Conservation (phyloP, 441 rosid genomes). For the Francoa sonchifolia region DNA sequence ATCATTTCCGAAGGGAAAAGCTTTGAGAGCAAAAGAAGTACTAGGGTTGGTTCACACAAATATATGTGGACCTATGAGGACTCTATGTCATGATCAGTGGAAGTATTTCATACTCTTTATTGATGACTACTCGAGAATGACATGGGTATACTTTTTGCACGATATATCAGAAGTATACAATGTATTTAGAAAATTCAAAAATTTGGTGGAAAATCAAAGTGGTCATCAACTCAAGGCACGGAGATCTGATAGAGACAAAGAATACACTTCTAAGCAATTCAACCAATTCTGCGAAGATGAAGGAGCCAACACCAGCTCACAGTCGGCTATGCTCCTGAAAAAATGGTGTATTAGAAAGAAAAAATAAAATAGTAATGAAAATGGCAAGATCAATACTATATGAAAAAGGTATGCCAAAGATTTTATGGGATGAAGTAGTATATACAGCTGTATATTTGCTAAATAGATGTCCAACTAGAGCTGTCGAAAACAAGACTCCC, state of each 20-base stretch:
- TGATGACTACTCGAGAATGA: not conserved
- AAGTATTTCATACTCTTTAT: not conserved
- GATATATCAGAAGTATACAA: not conserved
- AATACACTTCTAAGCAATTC: not conserved
- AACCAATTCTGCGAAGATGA: not conserved
- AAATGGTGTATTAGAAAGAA: constrained; percentile 1
- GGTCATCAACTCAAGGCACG: not conserved
- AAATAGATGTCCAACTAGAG: not conserved
- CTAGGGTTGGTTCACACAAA: not conserved
- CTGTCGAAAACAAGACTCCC: not conserved
- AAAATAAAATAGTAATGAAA: not conserved
- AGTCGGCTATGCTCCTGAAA: not conserved
- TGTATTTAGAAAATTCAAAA: not conserved
- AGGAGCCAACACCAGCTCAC: not conserved
- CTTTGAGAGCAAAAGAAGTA: not conserved
- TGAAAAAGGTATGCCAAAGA: not conserved
- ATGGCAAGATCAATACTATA: not conserved
- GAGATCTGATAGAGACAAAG: not conserved
- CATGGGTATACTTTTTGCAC: not conserved
- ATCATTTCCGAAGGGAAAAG: not conserved
- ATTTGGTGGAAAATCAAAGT: not conserved
- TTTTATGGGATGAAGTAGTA: not conserved
- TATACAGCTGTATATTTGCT: not conserved
- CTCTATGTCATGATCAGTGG: not conserved
- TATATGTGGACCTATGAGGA: not conserved